Percentiles rank a stretch among this genome's conserved stretches.
Conservation (phyloP, 2,329 filamentous ascomycete genomes). For the Cytospora leucostoma region DNA sequence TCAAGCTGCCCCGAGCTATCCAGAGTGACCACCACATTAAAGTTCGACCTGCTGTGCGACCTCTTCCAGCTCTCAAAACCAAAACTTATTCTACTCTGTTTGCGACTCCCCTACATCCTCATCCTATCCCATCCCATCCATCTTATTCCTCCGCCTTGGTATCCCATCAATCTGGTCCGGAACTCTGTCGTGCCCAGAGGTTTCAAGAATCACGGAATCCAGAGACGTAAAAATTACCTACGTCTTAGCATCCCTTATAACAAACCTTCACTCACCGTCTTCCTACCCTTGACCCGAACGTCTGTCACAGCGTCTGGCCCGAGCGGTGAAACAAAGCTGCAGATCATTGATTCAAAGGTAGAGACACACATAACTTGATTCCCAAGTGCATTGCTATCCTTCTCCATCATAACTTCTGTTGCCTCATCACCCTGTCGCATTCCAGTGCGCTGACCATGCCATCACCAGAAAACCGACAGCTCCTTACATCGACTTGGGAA, state of each 20-base stretch:
- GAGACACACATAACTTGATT: background rate
- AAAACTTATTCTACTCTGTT: background rate
- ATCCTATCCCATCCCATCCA: background rate
- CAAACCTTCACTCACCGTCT: background rate
- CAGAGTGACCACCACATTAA: background rate
- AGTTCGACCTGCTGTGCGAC: background rate
- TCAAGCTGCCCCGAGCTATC: background rate
- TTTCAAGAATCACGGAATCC: background rate
- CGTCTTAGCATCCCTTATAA: background rate
- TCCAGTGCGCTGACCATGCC: slow-evolving; percentile 8
- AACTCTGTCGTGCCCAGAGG: background rate
- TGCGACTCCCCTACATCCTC: background rate
- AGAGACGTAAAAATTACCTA: background rate
- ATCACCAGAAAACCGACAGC: background rate
- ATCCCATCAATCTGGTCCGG: background rate
- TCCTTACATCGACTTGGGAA: background rate
- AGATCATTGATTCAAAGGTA: slow-evolving; percentile 1
- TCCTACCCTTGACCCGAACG: slow-evolving; percentile 1
- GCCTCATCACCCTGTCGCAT: background rate
- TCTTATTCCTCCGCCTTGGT: background rate
- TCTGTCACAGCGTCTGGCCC: slow-evolving; percentile 1
- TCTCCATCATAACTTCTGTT: background rate
- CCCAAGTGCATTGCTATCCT: background rate
- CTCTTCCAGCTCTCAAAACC: background rate
- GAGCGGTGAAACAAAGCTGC: slow-evolving; percentile 7